Base-by-base conservation (phyloP, 306 rosid genomes). In the Lathyrus oleraceus region DNA sequence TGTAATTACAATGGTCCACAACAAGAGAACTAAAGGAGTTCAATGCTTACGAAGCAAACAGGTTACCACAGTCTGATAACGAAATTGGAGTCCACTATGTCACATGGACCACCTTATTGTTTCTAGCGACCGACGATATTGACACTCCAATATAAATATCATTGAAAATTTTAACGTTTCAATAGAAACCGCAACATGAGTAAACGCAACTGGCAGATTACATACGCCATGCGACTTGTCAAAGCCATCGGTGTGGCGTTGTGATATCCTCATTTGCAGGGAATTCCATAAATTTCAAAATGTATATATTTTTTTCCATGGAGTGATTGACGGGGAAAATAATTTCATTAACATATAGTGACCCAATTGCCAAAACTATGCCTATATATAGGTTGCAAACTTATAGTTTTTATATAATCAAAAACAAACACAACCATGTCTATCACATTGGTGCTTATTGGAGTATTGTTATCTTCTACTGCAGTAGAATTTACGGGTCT, bases 281-380 rank as follows among this genome's bases (percentile, higher is more conserved):
- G 7, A 67, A 44, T 56, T 57, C 23, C 4, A 42, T 27, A 16
- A 4, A 66, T 54, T 56, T 44, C 71, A 73, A 65, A 13, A 9
- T 48, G 11, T 49, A 43, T 2, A 14, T n/a, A n/a, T 3, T 1
- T 5, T 13, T 48, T 48, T 60, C 8, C 3, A 16, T 45, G 66
- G 70, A 80, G 84, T 70, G 70, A 75, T 80, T 75, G 57, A 70
- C 80, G 80, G 77, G 19, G 32, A 2, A 13, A 4, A 27, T 23
- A 36, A 60, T 61, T 65, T 76, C 64, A 23, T 68, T 49, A n/a
- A 0, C n/a, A 47, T 44, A 16, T 35, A 57, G 21, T 75, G 27
- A 66, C 45, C 36, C 40, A n/a, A n/a, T n/a, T n/a, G n/a, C n/a
- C n/a, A n/a, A n/a, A n/a, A 14, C 9, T 5, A 6, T 6, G 8